These are phyloP conservation scores for Termitomyces sp. DNA, from an alignment of 768 basidiomycete genomes.

Conservation along the genomic window DNA sequence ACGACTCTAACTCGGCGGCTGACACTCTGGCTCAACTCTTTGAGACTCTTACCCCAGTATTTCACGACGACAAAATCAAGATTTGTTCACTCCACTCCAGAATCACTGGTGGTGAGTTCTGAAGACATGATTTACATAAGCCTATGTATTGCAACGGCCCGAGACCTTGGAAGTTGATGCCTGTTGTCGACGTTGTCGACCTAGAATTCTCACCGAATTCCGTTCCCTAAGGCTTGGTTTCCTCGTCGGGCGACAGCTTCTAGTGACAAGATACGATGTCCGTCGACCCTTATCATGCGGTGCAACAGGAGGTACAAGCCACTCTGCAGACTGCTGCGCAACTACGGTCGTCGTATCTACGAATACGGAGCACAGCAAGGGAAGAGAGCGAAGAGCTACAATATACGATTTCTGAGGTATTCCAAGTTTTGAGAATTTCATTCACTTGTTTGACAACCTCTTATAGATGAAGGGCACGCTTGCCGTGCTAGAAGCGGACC, in stretches of 20 bases:
- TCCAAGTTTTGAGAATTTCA: slow-evolving; percentile 9
- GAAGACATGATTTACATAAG: not conserved
- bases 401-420: slow-evolving; percentile 76
- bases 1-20: no score
- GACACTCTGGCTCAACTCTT: no score
- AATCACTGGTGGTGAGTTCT: no score
- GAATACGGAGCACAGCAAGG: slow-evolving; percentile 70
- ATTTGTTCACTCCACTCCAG: no score
- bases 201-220: not conserved
- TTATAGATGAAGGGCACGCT: slow-evolving; percentile 72
- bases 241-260: not conserved
- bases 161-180: not conserved
- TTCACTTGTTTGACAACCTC: not conserved
- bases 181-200: not conserved
- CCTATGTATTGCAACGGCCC: not conserved
- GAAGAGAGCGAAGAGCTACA: slow-evolving; percentile 76
- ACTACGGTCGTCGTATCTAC: slow-evolving; percentile 68
- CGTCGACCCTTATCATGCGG: slow-evolving; percentile 82
- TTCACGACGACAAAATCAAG: no score
- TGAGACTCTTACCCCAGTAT: no score
- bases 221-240: not conserved
- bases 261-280: slow-evolving; percentile 38
- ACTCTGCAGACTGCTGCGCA: slow-evolving; percentile 69
- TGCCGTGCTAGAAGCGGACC: slow-evolving; percentile 74
- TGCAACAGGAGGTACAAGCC: slow-evolving; percentile 76